phyloP scores from a whole-genome alignment of 352 stramenopile genomes.

The Globisporangium irregulare region DNA sequence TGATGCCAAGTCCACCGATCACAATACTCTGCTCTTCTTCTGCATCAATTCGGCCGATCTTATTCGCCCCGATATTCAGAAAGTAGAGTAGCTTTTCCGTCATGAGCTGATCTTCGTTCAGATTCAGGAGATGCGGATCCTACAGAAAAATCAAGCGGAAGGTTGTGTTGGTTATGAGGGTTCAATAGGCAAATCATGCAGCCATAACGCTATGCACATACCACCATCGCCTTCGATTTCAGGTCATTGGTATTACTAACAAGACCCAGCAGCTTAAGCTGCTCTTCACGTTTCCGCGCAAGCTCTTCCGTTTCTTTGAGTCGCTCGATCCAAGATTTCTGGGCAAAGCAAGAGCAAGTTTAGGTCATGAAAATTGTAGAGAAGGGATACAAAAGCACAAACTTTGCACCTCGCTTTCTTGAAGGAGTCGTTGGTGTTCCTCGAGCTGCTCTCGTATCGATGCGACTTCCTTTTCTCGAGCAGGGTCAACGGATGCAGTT shows the following conservation, averaged over 20 bases:
- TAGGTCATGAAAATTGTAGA: background rate
- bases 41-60: constrained; percentile 64
- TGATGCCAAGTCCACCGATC: constrained; percentile 70
- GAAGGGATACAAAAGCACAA: background rate
- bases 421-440: constrained; percentile 69
- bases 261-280: constrained; percentile 67
- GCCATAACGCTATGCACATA: constrained; percentile 9
- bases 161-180: background rate
- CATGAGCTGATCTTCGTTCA: constrained; percentile 88
- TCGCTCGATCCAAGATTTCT: constrained; percentile 82
- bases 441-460: constrained; percentile 71
- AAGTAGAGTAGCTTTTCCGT: constrained; percentile 84
- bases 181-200: background rate
- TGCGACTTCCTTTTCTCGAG: constrained; percentile 54
- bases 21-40: constrained; percentile 73
- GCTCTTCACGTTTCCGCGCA: constrained; percentile 71
- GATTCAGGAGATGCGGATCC: constrained; percentile 80
- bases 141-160: constrained; percentile 1
- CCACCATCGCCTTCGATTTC: constrained; percentile 48
- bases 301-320: constrained; percentile 84
- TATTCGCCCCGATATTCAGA: constrained; percentile 50
- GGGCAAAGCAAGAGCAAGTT: background rate
- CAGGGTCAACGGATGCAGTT: constrained; percentile 32
- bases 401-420: constrained; percentile 65
- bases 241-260: constrained; percentile 58